These are phyloP conservation scores for Manihot esculenta DNA, from an alignment of 441 rosid genomes.

Conservation along the genomic window DNA sequence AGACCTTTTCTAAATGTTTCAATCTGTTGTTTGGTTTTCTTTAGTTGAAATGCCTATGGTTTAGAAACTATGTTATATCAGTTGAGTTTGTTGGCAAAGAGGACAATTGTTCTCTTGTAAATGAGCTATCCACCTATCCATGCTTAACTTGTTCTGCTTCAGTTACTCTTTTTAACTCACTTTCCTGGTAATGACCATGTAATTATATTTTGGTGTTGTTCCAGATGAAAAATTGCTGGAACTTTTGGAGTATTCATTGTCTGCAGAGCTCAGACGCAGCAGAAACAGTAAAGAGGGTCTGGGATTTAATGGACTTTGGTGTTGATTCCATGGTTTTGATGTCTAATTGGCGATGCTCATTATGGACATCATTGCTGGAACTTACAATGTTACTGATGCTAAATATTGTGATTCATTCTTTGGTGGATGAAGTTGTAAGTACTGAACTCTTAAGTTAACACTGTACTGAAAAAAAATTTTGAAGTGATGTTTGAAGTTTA, in stretches of 20 bases:
- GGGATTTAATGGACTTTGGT: conserved; percentile 93
- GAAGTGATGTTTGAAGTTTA: not conserved
- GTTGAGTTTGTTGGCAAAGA: too few relatives aligned
- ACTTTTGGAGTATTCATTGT: too few relatives aligned
- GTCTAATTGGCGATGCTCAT: conserved; percentile 96
- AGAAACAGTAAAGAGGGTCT: conserved; percentile 89
- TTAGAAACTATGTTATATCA: too few relatives aligned
- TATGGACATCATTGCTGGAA: conserved; percentile 96
- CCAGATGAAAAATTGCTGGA: conserved; percentile 91
- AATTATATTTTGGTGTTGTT: too few relatives aligned
- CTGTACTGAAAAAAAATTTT: not conserved
- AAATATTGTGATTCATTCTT: conserved; percentile 49
- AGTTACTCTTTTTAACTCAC: too few relatives aligned
- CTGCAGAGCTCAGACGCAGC: conserved; percentile 91
- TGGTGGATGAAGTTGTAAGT: conserved; percentile 78
- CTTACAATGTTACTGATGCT: conserved; percentile 52
- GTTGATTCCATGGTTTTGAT: conserved; percentile 90
- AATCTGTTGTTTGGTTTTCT: too few relatives aligned
- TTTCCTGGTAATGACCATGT: too few relatives aligned
- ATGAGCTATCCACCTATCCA: too few relatives aligned
- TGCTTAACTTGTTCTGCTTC: too few relatives aligned
- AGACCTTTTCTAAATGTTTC: too few relatives aligned
- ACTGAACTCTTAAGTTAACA: conserved; percentile 10
- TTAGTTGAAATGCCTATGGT: too few relatives aligned
- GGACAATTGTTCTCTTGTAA: too few relatives aligned